Evolutionary conservation across 2,329 filamentous ascomycete species (phyloP).

Genomic region (Xylaria sp.): DNA sequence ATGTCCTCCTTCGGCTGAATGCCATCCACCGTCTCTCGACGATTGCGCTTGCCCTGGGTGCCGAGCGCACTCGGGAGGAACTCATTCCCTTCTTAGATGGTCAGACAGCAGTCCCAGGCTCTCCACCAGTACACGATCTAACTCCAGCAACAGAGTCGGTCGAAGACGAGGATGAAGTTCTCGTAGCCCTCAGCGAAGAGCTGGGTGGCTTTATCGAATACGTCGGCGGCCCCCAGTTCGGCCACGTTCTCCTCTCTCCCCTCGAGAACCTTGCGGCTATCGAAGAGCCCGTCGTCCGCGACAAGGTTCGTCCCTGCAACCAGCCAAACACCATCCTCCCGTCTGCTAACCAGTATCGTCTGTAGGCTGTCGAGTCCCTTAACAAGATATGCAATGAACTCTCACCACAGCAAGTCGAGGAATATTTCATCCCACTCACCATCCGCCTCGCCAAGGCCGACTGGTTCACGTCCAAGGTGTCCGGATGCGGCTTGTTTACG

Average conservation of each 20-base stretch:
- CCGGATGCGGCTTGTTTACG: slow-evolving; percentile 93
- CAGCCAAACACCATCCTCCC: slow-evolving; percentile 4
- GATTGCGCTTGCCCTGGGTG: slow-evolving; percentile 92
- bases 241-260: slow-evolving; percentile 93
- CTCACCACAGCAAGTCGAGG: slow-evolving; percentile 89
- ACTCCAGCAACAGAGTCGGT: slow-evolving; percentile 75
- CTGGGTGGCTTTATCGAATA: slow-evolving; percentile 97
- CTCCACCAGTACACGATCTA: slow-evolving; percentile 30
- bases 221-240: slow-evolving; percentile 90
- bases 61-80: slow-evolving; percentile 96
- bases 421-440: slow-evolving; percentile 94
- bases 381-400: slow-evolving; percentile 98
- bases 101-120: slow-evolving; percentile 53
- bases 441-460: slow-evolving; percentile 97
- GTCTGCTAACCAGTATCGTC: slow-evolving; percentile 18
- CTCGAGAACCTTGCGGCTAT: slow-evolving; percentile 98
- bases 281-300: slow-evolving; percentile 94
- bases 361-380: slow-evolving; percentile 92
- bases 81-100: slow-evolving; percentile 98
- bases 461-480: slow-evolving; percentile 99
- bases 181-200: slow-evolving; percentile 96
- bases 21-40: slow-evolving; percentile 98
- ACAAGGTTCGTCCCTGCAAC: slow-evolving; percentile 76
- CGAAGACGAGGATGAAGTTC: slow-evolving; percentile 97
- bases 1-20: slow-evolving; percentile 96